Conservation (phyloP, 1,139 yeast genomes). For the Candida neerlandica region DNA sequence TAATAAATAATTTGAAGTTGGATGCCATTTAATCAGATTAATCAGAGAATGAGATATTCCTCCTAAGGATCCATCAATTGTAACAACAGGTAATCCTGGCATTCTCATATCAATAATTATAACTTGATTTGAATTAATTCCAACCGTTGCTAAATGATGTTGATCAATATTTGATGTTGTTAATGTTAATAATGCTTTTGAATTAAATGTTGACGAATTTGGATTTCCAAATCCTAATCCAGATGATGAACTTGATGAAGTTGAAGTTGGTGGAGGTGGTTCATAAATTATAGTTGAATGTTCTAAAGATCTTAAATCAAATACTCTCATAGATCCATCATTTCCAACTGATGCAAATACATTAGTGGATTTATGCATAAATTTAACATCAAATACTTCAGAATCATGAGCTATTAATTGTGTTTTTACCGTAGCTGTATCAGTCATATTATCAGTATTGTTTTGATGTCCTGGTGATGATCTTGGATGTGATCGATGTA, state of each 20-base stretch:
- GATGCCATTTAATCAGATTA: constrained; percentile 85
- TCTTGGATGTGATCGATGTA: constrained; percentile 39
- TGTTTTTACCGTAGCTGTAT: constrained; percentile 77
- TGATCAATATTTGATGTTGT: constrained; percentile 83
- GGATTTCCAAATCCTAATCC: constrained; percentile 9
- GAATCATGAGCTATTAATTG: constrained; percentile 96
- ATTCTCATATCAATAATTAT: constrained; percentile 80
- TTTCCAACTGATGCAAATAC: constrained; percentile 93
- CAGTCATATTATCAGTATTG: constrained; percentile 24
- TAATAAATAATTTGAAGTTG: constrained; percentile 63
- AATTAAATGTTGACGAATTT: constrained; percentile 24
- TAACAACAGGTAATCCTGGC: constrained; percentile 79
- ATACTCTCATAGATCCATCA: constrained; percentile 92
- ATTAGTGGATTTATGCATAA: constrained; percentile 72
- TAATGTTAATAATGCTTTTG: constrained; percentile 70
- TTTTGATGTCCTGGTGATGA: not conserved
- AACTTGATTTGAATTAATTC: constrained; percentile 67
- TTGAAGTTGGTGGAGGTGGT: constrained; percentile 41
- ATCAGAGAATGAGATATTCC: constrained; percentile 54
- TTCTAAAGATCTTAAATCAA: constrained; percentile 85
- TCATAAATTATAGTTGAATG: constrained; percentile 95
- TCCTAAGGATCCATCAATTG: constrained; percentile 66
- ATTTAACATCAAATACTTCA: constrained; percentile 92
- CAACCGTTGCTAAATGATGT: constrained; percentile 76
- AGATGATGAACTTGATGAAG: constrained; percentile 13